Evolutionary conservation across 257 asterid species (phyloP).

Genomic region (Cruciata laevipes): DNA sequence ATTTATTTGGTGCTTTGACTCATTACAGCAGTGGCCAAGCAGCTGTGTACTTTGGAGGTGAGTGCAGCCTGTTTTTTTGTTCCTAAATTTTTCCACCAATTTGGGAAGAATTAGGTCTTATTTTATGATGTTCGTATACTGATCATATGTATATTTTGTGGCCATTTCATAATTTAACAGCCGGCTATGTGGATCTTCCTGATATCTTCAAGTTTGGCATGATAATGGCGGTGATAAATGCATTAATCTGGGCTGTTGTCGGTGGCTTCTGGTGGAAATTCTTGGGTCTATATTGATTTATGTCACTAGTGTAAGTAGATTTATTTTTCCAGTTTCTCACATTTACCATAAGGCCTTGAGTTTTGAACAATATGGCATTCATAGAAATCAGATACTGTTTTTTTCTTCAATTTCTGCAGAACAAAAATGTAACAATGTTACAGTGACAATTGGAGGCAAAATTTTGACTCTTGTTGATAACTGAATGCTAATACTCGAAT

Average conservation of each 20-base stretch:
- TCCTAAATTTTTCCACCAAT: not conserved
- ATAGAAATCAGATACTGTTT: not conserved
- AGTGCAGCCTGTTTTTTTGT: not conserved
- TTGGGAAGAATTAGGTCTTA: not conserved
- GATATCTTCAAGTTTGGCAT: constrained; percentile 82
- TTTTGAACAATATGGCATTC: constrained; percentile 3
- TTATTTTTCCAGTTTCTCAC: constrained; percentile 13
- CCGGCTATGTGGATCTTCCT: constrained; percentile 91
- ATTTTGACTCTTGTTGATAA: not conserved
- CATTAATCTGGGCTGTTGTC: constrained; percentile 63
- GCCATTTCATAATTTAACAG: constrained; percentile 30
- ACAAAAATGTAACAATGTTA: not conserved
- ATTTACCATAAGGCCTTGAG: constrained; percentile 8
- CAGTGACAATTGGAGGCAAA: constrained; percentile 2
- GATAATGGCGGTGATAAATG: constrained; percentile 75
- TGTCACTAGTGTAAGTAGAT: constrained; percentile 21
- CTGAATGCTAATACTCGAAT: not conserved
- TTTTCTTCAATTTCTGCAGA: not conserved
- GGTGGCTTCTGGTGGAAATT: constrained; percentile 96
- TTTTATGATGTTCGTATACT: not conserved
- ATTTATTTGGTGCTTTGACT: constrained; percentile 84
- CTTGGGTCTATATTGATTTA: constrained; percentile 66
- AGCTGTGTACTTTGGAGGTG: constrained; percentile 95
- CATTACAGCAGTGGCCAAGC: constrained; percentile 99
- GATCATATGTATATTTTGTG: constrained; percentile 15